Evolutionary conservation across 208 protist genomes (phyloP), one percentile per base, ranked within the genome.

Genomic region (Leishmania mexicana): DNA sequence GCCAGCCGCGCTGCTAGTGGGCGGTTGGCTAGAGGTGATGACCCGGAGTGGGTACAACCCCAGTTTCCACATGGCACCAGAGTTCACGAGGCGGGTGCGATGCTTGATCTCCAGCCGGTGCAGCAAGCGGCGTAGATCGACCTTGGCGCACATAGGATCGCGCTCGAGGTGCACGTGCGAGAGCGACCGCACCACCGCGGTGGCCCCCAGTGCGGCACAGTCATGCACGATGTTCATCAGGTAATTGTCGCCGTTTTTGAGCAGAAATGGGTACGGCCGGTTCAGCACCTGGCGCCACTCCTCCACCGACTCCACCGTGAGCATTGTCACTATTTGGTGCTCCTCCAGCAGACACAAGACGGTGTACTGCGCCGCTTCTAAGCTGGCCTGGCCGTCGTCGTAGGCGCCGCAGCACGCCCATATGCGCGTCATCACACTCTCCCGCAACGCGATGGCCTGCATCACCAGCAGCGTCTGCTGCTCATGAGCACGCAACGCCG

Each of bases 271-370:
- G 81, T 89, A 95, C 2, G 92, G 90, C 1, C 86, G 82, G 35
- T 77, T 88, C 35, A 96, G 85, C 58, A 84, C 78, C 77, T 92
- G 87, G 0, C 92, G 90, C 93, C 93, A 96, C 51, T 88, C 76
- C 53, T 89, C 80, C 67, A 96, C 89, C 13, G 89, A 81, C 81
- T 96, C 90, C 17, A 92, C 87, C 15, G 90, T 83, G 51, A 85
- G 83, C 77, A 94, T 49, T 10, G 93, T 94, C 19, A 81, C 77
- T 10, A 89, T 51, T 58, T 93, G 88, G 31, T 93, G 87, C 76
- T 94, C 89, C 73, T 88, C 76, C 31, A 96, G 49, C 0, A 87
- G 75, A 0, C 80, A 65, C 49, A 89, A 38, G 62, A 95, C 88
- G 35, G 75, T 85, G 64, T 85, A 81, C 49, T 91, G 86, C 38